A percentile compares a stretch with the other conserved stretches of the same genome.
Conservation (phyloP, 345 rosid genomes). For the Litchi chinensis region DNA sequence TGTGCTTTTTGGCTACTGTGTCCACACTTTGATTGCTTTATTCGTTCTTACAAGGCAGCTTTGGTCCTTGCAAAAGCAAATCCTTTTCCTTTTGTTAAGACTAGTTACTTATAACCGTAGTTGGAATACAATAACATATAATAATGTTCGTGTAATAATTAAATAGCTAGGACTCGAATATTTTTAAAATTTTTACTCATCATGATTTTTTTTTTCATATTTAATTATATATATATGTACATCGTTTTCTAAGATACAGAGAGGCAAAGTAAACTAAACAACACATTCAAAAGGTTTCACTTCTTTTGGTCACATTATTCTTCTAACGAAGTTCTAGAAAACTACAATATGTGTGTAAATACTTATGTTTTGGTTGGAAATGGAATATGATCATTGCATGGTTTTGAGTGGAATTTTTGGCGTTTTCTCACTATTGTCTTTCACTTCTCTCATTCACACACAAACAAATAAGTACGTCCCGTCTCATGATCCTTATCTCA, state of each 20-base stretch:
- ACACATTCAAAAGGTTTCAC: constrained; percentile 21
- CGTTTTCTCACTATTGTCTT: constrained; percentile 35
- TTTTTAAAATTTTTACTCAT: too few relatives aligned
- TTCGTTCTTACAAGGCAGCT: constrained; percentile 31
- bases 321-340: constrained; percentile 1
- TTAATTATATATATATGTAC: too few relatives aligned
- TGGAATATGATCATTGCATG: constrained; percentile 34
- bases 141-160: neutral
- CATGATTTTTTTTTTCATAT: too few relatives aligned
- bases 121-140: neutral
- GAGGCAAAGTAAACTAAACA: neutral
- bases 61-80: constrained; percentile 45
- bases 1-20: constrained; percentile 17
- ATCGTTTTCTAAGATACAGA: neutral
- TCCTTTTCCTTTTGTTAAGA: constrained; percentile 21
- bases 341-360: neutral
- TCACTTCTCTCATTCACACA: constrained; percentile 15
- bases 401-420: constrained; percentile 48
- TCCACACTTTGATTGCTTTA: constrained; percentile 36
- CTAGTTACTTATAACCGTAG: neutral
- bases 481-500: constrained; percentile 6
- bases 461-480: constrained; percentile 19
- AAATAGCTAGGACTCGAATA: neutral
- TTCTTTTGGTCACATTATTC: constrained; percentile 26
- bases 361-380: constrained; percentile 24